Conservation (phyloP, 805 yeast species). For the Ogataea angusta region DNA sequence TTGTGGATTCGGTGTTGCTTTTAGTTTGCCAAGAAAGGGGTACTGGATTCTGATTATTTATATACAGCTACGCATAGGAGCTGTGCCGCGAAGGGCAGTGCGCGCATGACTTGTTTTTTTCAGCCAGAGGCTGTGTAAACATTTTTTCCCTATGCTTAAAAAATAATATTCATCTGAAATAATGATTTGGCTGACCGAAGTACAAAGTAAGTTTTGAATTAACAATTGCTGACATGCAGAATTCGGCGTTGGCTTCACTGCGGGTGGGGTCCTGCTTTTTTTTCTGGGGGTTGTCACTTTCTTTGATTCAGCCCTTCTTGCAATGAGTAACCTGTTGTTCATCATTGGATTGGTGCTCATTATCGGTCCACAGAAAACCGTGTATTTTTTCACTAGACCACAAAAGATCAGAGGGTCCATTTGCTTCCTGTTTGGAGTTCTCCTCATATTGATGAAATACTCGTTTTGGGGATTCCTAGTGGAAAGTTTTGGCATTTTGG, state of each 20-base stretch:
- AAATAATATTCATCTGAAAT: not conserved
- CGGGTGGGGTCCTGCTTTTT: slow-evolving; percentile 77
- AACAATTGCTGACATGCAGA: slow-evolving; percentile 40
- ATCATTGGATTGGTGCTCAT: slow-evolving; percentile 79
- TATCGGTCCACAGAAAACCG: slow-evolving; percentile 83
- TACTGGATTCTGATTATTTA: too few species aligned
- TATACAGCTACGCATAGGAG: too few species aligned
- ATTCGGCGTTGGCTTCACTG: slow-evolving; percentile 89
- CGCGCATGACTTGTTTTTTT: not conserved
- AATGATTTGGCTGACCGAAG: slow-evolving; percentile 73
- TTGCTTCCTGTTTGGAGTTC: slow-evolving; percentile 72
- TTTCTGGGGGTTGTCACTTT: slow-evolving; percentile 78
- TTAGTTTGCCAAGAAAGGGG: too few species aligned
- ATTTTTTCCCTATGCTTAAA: not conserved
- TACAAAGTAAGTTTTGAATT: slow-evolving; percentile 54
- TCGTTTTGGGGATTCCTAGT: slow-evolving; percentile 82
- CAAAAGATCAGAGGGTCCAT: slow-evolving; percentile 82
- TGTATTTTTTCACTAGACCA: slow-evolving; percentile 81
- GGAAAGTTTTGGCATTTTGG: slow-evolving; percentile 86
- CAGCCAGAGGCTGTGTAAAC: slow-evolving; percentile 1
- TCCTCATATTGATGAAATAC: slow-evolving; percentile 68
- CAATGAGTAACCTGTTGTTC: slow-evolving; percentile 82
- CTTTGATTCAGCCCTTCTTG: slow-evolving; percentile 84
- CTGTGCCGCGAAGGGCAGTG: not conserved
- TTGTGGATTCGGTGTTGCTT: not conserved